Percentiles rank a stretch among this genome's conserved stretches.
phyloP scores from a whole-genome alignment of 129 eudicot species.

The Flaveria trinervia region DNA sequence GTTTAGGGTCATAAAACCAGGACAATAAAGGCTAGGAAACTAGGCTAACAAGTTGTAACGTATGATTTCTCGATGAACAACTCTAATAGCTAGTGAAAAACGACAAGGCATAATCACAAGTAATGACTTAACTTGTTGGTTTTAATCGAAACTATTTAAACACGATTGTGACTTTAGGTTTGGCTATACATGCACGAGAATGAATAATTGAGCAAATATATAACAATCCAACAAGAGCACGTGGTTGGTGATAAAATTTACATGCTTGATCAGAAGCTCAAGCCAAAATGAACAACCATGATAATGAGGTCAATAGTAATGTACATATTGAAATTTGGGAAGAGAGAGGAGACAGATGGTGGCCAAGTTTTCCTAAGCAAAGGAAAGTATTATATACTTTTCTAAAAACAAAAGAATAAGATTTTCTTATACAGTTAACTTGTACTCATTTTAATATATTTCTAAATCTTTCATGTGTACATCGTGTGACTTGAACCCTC shows the following conservation, averaged over 20 bases:
- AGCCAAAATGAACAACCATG: neutral
- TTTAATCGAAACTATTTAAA: neutral
- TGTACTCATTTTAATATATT: too few relatives aligned
- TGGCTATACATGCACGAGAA: neutral
- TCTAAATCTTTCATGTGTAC: too few relatives aligned
- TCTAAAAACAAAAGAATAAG: too few relatives aligned
- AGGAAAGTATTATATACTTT: too few relatives aligned
- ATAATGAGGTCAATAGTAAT: neutral
- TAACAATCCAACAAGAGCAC: neutral
- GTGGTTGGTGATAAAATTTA: neutral
- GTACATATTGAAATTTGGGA: neutral
- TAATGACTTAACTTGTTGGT: neutral
- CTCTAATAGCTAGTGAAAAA: neutral
- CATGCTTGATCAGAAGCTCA: neutral
- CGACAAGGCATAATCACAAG: neutral
- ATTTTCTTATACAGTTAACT: too few relatives aligned
- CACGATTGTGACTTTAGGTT: neutral
- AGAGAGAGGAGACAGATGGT: neutral
- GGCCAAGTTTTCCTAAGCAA: too few relatives aligned
- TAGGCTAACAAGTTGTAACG: neutral
- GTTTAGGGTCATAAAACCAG: neutral
- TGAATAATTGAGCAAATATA: neutral
- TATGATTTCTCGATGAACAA: neutral
- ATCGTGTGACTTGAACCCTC: too few relatives aligned
- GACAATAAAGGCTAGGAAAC: neutral